Evolutionary conservation across 1,139 yeast species (phyloP).

Genomic region (Pichia sp.): DNA sequence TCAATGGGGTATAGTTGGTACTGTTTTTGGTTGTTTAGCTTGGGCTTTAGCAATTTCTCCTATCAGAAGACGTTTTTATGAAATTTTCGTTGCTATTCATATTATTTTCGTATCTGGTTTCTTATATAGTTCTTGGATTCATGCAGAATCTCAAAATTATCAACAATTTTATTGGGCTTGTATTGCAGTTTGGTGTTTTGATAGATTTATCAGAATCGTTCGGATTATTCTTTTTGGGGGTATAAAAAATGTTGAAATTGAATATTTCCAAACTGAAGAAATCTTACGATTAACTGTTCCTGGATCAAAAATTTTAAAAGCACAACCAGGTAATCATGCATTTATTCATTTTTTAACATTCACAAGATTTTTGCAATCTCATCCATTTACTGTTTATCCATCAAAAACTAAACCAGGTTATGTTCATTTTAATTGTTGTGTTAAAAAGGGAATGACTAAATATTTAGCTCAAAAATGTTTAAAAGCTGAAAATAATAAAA

Average conservation of each 20-base stretch:
- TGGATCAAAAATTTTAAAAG: constrained; percentile 25
- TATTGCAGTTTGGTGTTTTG: constrained; percentile 58
- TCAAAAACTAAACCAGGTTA: constrained; percentile 20
- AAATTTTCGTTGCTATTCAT: constrained; percentile 55
- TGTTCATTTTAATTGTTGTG: constrained; percentile 34
- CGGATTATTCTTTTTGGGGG: constrained; percentile 53
- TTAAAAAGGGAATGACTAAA: constrained; percentile 33
- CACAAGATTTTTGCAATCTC: constrained; percentile 36
- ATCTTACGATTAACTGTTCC: constrained; percentile 37
- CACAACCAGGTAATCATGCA: constrained; percentile 51
- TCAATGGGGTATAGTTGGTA: constrained; percentile 52
- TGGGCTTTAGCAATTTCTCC: constrained; percentile 42
- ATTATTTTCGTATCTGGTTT: constrained; percentile 51
- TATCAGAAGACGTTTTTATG: constrained; percentile 58
- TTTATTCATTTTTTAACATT: constrained; percentile 40
- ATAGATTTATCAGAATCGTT: constrained; percentile 46
- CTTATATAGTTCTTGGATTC: constrained; percentile 56
- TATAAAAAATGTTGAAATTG: constrained; percentile 41
- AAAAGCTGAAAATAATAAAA: not conserved
- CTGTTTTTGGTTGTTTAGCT: constrained; percentile 36
- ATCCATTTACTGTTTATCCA: constrained; percentile 36
- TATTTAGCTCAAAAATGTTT: constrained; percentile 29
- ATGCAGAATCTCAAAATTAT: constrained; percentile 42
- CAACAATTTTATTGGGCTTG: constrained; percentile 46
- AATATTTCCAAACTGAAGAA: constrained; percentile 34